Evolutionary conservation across 176 grass and related monocot species (phyloP).

Genomic region (Oryza longistaminata): DNA sequence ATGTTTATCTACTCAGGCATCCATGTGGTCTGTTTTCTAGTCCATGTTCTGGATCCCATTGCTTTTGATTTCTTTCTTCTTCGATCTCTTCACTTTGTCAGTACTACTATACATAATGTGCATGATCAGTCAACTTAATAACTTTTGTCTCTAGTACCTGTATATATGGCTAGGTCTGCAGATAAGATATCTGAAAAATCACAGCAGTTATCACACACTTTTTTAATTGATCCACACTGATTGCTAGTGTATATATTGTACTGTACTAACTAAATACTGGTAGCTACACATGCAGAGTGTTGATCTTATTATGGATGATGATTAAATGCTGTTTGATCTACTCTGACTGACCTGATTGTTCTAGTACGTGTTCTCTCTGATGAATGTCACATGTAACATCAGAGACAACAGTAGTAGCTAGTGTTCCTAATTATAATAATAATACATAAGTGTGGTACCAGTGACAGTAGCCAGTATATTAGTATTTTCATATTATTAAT

Average conservation of each 20-base stretch:
- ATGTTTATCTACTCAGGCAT: background rate
- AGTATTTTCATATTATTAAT: background rate
- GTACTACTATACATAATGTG: background rate
- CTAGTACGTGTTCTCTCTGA: background rate
- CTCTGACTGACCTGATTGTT: background rate
- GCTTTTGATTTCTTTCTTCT: background rate
- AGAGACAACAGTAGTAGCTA: background rate
- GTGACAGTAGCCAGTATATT: background rate
- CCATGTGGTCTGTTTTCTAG: background rate
- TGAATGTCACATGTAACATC: conserved; percentile 22
- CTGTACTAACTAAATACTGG: too few species aligned
- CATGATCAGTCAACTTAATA: background rate
- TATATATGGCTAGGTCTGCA: too few species aligned
- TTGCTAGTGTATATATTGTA: background rate
- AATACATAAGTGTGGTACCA: too few species aligned
- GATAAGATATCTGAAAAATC: background rate
- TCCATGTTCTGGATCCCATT: background rate
- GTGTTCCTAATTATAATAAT: conserved; percentile 7
- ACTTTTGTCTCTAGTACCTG: background rate
- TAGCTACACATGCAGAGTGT: too few species aligned
- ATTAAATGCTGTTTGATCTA: background rate
- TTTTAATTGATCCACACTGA: background rate
- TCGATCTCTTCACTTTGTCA: background rate
- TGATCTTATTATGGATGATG: background rate
- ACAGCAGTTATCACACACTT: background rate